phyloP scores from a whole-genome alignment of 2,329 filamentous ascomycete species.

The Orbilia brochopaga region DNA sequence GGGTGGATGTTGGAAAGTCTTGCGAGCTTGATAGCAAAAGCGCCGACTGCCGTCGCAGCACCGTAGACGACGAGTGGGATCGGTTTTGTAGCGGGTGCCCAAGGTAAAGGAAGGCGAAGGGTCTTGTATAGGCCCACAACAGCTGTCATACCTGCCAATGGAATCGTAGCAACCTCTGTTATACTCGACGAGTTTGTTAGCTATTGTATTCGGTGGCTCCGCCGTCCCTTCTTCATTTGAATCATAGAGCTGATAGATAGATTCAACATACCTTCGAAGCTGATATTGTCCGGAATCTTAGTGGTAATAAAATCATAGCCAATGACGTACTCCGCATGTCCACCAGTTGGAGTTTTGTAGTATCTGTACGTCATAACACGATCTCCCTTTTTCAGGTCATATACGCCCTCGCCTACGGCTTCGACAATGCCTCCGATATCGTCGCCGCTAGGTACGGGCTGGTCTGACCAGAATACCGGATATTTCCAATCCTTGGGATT shows the following conservation, averaged over 20 bases:
- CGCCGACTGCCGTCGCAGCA: constrained; percentile 65
- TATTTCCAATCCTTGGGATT: constrained; percentile 56
- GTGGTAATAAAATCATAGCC: constrained; percentile 66
- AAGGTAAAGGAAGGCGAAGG: constrained; percentile 63
- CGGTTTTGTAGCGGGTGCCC: constrained; percentile 57
- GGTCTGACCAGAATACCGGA: constrained; percentile 10
- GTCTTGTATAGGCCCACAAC: constrained; percentile 61
- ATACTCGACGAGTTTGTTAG: not conserved
- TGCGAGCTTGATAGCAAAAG: constrained; percentile 67
- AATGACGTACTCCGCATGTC: constrained; percentile 57
- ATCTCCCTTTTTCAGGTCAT: constrained; percentile 58
- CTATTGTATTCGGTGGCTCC: too few species aligned
- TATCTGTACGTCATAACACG: constrained; percentile 61
- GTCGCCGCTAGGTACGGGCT: constrained; percentile 56
- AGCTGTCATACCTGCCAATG: constrained; percentile 60
- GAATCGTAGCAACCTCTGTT: constrained; percentile 60
- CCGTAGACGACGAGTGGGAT: constrained; percentile 59
- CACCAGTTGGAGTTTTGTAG: constrained; percentile 55
- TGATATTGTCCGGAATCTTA: constrained; percentile 62
- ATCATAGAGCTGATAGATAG: not conserved
- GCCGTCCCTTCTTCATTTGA: too few species aligned
- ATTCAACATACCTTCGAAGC: constrained; percentile 61
- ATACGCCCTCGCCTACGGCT: constrained; percentile 25
- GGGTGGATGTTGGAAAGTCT: constrained; percentile 66
- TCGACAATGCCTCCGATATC: constrained; percentile 55